A percentile compares a stretch with the other conserved stretches of the same genome.
Evolutionary conservation across 192 early-diverging fungal genomes (phyloP).

Genomic region (Backusella luteola): DNA sequence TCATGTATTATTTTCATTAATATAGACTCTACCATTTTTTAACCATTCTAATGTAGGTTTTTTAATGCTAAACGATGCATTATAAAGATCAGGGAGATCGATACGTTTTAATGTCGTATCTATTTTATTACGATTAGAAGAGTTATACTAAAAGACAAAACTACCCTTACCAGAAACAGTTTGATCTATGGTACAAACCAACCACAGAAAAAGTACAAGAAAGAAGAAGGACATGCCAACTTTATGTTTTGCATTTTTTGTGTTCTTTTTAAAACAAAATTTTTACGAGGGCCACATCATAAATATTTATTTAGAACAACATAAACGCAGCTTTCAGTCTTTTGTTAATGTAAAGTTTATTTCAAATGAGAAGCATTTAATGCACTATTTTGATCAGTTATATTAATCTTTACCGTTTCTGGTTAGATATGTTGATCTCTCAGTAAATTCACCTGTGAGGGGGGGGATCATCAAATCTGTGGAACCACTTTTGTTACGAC

Average conservation of each 20-base stretch:
- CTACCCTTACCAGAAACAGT: background rate
- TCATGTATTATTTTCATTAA: background rate
- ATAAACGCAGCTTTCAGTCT: no score
- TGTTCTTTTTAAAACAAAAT: background rate
- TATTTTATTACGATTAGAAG: background rate
- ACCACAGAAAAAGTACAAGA: background rate
- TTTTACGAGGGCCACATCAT: background rate
- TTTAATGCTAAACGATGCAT: background rate
- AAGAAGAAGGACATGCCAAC: background rate
- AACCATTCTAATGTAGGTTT: constrained; percentile 17
- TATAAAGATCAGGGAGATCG: constrained; percentile 17
- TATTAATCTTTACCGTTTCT: no score
- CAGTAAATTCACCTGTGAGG: no score
- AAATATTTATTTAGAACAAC: background rate
- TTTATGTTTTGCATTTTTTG: background rate
- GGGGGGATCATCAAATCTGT: no score
- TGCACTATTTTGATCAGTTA: background rate
- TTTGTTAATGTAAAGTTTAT: no score
- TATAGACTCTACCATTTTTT: constrained; percentile 15
- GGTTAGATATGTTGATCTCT: no score
- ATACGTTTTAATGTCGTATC: background rate
- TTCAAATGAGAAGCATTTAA: no score
- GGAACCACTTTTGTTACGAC: no score
- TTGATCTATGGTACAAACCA: background rate
- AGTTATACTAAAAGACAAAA: background rate